These are phyloP conservation scores for Oryza nivara DNA, from an alignment of 176 grass and related monocot genomes.

Conservation along the genomic window DNA sequence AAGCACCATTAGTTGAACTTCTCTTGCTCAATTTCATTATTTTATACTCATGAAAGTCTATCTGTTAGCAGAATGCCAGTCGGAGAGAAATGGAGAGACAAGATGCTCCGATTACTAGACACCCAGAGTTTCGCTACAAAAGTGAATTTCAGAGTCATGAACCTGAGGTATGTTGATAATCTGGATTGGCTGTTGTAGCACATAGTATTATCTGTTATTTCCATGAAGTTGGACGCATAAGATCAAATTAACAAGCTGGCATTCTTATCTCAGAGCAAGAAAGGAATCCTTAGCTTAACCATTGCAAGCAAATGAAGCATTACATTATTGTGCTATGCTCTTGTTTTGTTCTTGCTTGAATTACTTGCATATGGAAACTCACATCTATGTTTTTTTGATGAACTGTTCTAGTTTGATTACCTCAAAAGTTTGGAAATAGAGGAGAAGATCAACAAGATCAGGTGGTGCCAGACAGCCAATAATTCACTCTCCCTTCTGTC, in stretches of 20 bases:
- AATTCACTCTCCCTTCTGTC: conserved; percentile 74
- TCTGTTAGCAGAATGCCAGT: conserved; percentile 54
- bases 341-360: conserved; percentile 23
- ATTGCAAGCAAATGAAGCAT: conserved; percentile 10
- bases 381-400: conserved; percentile 23
- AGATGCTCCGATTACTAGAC: conserved; percentile 63
- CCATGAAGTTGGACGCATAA: background rate
- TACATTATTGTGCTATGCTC: conserved; percentile 14
- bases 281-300: conserved; percentile 10
- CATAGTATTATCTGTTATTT: background rate
- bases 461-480: conserved; percentile 78
- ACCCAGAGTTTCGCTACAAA: conserved; percentile 86
- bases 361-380: conserved; percentile 30
- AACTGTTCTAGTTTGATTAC: conserved; percentile 80
- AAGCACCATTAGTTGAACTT: conserved; percentile 47
- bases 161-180: conserved; percentile 65
- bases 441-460: conserved; percentile 95
- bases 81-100: conserved; percentile 85
- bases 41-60: conserved; percentile 33
- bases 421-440: conserved; percentile 99
- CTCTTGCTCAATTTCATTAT: conserved; percentile 31
- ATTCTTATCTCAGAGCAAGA: background rate
- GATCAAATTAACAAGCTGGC: conserved; percentile 6
- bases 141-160: conserved; percentile 95
- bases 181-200: background rate